Conservation (phyloP, 1,139 yeast genomes). For the Scheffersomyces cryptocercus region DNA sequence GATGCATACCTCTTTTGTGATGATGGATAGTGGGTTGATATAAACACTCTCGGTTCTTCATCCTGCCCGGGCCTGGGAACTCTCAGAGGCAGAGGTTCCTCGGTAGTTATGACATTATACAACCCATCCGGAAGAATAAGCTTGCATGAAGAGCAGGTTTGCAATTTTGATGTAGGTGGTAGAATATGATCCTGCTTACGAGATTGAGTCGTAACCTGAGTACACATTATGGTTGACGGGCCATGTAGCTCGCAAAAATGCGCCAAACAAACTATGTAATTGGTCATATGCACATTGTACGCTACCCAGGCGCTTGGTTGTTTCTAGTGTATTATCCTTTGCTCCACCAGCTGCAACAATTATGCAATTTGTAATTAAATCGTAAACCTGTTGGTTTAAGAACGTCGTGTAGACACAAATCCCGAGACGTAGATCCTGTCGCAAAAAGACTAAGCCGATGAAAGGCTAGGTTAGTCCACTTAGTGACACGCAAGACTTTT, state of each 20-base stretch:
- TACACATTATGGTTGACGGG: constrained; percentile 73
- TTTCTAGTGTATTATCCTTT: too few relatives aligned
- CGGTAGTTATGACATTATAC: constrained; percentile 26
- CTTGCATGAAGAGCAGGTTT: constrained; percentile 62
- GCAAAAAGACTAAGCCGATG: too few relatives aligned
- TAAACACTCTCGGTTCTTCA: constrained; percentile 10
- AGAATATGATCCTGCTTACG: constrained; percentile 25
- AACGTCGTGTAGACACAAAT: too few relatives aligned
- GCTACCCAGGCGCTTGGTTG: too few relatives aligned
- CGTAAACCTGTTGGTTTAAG: too few relatives aligned
- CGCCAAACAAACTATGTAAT: constrained; percentile 56
- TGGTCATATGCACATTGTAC: constrained; percentile 10
- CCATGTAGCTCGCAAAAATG: constrained; percentile 91
- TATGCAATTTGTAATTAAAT: too few relatives aligned
- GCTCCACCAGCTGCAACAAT: too few relatives aligned
- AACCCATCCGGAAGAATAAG: constrained; percentile 45
- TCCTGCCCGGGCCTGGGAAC: too few relatives aligned
- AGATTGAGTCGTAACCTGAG: constrained; percentile 48
- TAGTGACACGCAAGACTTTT: too few relatives aligned
- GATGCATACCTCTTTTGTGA: constrained; percentile 53
- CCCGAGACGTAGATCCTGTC: too few relatives aligned
- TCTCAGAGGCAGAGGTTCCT: constrained; percentile 1
- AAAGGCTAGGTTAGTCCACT: too few relatives aligned
- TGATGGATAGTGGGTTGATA: constrained; percentile 67
- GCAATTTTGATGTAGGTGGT: constrained; percentile 33